phyloP scores from a whole-genome alignment of 306 rosid genomes.

The Inga oerstediana region DNA sequence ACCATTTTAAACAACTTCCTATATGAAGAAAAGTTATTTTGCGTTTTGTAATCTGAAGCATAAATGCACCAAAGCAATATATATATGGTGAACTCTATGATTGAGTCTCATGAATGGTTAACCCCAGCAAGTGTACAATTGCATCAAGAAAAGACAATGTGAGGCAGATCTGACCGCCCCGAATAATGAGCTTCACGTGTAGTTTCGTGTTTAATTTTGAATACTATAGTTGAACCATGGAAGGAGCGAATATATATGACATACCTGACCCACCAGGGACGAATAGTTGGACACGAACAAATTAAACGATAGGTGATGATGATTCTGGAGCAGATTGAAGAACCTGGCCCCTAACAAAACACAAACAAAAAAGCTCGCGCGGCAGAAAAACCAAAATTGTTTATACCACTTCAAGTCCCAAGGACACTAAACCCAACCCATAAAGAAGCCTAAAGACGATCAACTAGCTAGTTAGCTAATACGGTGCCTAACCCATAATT shows the following conservation, averaged over 20 bases:
- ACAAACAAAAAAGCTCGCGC: conserved; percentile 22
- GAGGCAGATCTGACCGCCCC: conserved; percentile 34
- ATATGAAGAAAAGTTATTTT: background rate
- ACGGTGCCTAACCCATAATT: conserved; percentile 11
- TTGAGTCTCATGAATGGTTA: background rate
- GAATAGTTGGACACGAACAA: conserved; percentile 26
- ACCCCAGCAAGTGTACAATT: background rate
- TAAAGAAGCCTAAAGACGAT: conserved; percentile 5
- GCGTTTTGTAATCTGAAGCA: background rate
- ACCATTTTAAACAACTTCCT: background rate
- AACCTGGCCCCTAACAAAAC: conserved; percentile 19
- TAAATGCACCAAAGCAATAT: background rate
- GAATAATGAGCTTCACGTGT: conserved; percentile 40
- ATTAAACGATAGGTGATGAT: conserved; percentile 14
- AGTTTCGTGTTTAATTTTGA: background rate
- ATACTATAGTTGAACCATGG: conserved; percentile 19
- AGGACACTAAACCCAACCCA: conserved; percentile 1
- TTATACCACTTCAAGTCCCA: conserved; percentile 14
- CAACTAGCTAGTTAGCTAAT: conserved; percentile 34
- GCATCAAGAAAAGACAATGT: background rate
- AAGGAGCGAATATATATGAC: background rate
- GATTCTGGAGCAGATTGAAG: conserved; percentile 26
- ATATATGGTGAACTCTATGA: background rate
- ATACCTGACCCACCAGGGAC: conserved; percentile 27
- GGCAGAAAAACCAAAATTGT: background rate